These are phyloP conservation scores for Notholithocarpus densiflorus DNA, from an alignment of 306 rosid genomes.

Conservation along the genomic window DNA sequence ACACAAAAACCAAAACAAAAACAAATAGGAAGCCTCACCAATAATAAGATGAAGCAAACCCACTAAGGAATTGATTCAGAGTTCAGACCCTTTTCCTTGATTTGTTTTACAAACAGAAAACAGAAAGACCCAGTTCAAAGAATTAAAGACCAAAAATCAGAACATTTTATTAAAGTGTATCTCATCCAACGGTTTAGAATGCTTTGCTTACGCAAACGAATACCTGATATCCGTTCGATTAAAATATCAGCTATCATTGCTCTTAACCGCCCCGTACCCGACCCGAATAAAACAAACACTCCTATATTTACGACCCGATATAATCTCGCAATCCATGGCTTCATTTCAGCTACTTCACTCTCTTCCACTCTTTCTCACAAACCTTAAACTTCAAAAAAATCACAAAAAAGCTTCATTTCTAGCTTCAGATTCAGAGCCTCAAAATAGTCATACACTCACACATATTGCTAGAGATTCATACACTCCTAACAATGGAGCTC, in stretches of 20 bases:
- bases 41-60: neutral
- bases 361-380: constrained; percentile 10
- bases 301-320: no score
- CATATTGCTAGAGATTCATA: constrained; percentile 29
- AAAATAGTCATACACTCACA: neutral
- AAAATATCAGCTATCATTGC: neutral
- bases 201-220: neutral
- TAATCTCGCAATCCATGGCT: constrained; percentile 38
- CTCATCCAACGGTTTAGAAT: constrained; percentile 13
- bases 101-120: constrained; percentile 1
- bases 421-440: constrained; percentile 1
- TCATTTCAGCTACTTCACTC: constrained; percentile 39
- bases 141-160: constrained; percentile 3
- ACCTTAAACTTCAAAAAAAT: neutral
- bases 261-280: no score
- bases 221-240: constrained; percentile 7
- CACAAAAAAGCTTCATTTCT: neutral
- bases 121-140: neutral
- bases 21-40: neutral
- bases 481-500: constrained; percentile 29
- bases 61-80: no score
- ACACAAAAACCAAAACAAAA: neutral
- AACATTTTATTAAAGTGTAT: no score
- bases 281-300: no score
- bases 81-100: neutral